Base-by-base conservation (phyloP, 202 grass and related monocot species). In the Sporobolus alterniflorus region DNA sequence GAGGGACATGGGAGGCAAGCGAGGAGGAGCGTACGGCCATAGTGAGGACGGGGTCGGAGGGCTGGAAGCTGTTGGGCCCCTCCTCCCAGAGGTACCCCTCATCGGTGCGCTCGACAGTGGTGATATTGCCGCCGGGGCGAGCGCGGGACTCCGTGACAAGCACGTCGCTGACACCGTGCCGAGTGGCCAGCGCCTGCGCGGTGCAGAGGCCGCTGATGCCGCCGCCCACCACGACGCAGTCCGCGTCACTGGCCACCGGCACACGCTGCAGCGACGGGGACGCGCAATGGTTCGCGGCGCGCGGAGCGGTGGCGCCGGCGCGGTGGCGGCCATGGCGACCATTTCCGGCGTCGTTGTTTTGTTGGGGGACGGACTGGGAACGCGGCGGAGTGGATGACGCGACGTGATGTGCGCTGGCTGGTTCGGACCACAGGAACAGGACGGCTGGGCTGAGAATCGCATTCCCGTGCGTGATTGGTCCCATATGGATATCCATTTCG, bases 11-110 rank as follows among this genome's bases (percentile, higher is more conserved):
- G 9, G 12, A 21, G 28, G 56, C 0, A 31, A 73, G 49, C 34
- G n/a, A 39, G 49, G 8, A 46, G 49, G 8, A 60, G 52, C 50
- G 17, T 91, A 97, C 87, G n/a, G 96, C 91, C 83, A 93, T 93
- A 21, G 93, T 68, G 74, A 98, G 89, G 24, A 98, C 91, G 24
- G 93, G 87, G 36, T 96, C 93, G 64, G 91, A 96, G 29, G 96
- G 96, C 66, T 98, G 96, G 87, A 95, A 98, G 83, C 96, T 98
- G 77, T 98, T 98, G 70, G 91, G 96, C 0, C 96, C 96, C 71
- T 98, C 93, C 74, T 96, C 96, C 96, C 93, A 98, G 33, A 96
- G 93, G 70, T 92, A 98, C 3, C 93, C 93, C 28, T 92, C 91
- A 7, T 65, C 74, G 69, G 86, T 64, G 31, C 79, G 82, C 89